phyloP scores from a whole-genome alignment of 1,139 yeast genomes.

The Blastobotrys apis region DNA sequence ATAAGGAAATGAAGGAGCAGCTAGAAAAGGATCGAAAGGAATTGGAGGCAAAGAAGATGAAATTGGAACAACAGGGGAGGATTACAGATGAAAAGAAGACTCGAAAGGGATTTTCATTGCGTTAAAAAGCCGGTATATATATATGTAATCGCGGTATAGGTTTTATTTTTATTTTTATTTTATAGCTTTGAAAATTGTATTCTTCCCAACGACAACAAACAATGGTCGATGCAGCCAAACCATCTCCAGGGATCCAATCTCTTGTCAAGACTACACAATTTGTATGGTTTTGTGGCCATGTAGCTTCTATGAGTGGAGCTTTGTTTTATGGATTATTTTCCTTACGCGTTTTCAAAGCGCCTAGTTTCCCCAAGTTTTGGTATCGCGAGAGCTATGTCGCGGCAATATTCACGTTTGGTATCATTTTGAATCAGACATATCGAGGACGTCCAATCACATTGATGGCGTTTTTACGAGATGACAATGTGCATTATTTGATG shows the following conservation, averaged over 20 bases:
- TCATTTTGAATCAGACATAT: conserved; percentile 60
- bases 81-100: conserved; percentile 51
- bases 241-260: conserved; percentile 9
- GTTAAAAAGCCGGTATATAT: no score
- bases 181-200: no score
- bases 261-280: conserved; percentile 45
- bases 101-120: conserved; percentile 51
- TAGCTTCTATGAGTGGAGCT: conserved; percentile 54
- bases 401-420: conserved; percentile 69
- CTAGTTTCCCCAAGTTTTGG: conserved; percentile 43
- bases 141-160: no score
- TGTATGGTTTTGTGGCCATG: conserved; percentile 65
- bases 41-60: conserved; percentile 85
- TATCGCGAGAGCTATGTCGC: conserved; percentile 63
- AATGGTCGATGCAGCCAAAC: no score
- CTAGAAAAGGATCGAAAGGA: conserved; percentile 81
- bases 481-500: conserved; percentile 61
- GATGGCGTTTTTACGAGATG: conserved; percentile 47
- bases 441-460: conserved; percentile 31
- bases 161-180: conserved; percentile 3
- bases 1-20: conserved; percentile 95
- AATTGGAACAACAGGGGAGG: conserved; percentile 68
- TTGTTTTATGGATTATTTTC: conserved; percentile 51
- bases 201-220: no score
- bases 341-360: conserved; percentile 28